Percentiles rank a stretch among this genome's conserved stretches.
Evolutionary conservation across 768 basidiomycete genomes (phyloP).

Genomic region (Lentinus tigrinus): DNA sequence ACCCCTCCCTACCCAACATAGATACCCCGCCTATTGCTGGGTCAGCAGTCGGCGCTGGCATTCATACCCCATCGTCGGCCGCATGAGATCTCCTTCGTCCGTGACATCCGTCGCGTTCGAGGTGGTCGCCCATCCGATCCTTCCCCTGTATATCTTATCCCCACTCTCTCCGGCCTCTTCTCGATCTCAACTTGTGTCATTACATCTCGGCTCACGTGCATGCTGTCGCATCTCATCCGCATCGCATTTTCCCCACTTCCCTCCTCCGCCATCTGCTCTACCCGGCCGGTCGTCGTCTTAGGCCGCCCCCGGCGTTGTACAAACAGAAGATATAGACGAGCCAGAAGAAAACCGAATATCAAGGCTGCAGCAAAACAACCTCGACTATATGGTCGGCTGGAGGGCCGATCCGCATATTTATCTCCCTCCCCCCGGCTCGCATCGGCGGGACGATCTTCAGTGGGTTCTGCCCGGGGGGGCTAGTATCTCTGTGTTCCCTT

Average conservation of each 20-base stretch:
- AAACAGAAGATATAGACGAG: constrained; percentile 24
- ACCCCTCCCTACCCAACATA: constrained; percentile 15
- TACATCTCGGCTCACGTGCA: constrained; percentile 39
- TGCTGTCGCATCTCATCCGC: constrained; percentile 38
- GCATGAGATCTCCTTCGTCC: constrained; percentile 17
- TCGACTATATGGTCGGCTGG: constrained; percentile 21
- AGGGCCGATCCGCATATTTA: constrained; percentile 23
- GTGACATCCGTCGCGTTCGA: constrained; percentile 7
- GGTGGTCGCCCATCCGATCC: constrained; percentile 14
- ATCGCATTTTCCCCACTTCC: constrained; percentile 20
- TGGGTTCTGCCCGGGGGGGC: constrained; percentile 18
- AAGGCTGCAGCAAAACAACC: constrained; percentile 14
- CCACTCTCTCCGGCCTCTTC: constrained; percentile 20
- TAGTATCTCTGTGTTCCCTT: constrained; percentile 32
- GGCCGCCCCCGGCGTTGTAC: constrained; percentile 27
- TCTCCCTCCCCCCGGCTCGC: constrained; percentile 21
- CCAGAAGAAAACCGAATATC: constrained; percentile 25
- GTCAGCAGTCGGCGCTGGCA: constrained; percentile 37
- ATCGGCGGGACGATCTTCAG: constrained; percentile 18
- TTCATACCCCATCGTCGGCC: constrained; percentile 45
- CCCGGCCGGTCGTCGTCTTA: constrained; percentile 13
- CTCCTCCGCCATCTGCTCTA: constrained; percentile 22
- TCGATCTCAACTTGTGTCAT: constrained; percentile 40
- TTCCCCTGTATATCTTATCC: constrained; percentile 26
- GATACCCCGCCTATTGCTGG: constrained; percentile 33